phyloP scores from a whole-genome alignment of 2,329 filamentous ascomycete species.

The Stemphylium lycopersici region DNA sequence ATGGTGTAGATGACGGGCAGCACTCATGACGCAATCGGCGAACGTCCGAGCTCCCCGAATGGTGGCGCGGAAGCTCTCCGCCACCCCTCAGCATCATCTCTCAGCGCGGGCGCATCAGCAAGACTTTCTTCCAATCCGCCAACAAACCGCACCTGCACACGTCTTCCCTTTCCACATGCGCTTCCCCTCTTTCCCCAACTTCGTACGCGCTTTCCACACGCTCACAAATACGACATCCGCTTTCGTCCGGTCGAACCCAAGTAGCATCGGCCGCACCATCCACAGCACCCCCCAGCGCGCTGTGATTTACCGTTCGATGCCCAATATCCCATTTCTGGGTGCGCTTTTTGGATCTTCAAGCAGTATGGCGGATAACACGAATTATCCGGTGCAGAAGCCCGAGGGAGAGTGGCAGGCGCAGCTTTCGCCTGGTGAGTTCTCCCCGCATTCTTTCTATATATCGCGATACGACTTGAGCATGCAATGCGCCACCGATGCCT shows the following conservation, averaged over 20 bases:
- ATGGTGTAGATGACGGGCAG: constrained; percentile 5
- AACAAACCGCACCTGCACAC: background rate
- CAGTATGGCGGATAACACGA: constrained; percentile 60
- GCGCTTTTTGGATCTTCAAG: constrained; percentile 72
- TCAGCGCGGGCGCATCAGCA: background rate
- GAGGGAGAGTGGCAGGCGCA: constrained; percentile 90
- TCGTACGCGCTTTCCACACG: constrained; percentile 56
- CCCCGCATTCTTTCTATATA: background rate
- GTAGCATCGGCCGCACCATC: constrained; percentile 44
- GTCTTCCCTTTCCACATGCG: constrained; percentile 50
- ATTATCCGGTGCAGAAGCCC: constrained; percentile 79
- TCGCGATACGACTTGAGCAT: no score
- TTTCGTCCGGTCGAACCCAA: constrained; percentile 40
- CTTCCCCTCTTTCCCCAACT: constrained; percentile 54
- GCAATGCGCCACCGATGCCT: no score
- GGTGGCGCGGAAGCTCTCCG: constrained; percentile 37
- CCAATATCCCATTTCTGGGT: constrained; percentile 77
- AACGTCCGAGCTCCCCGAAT: constrained; percentile 20
- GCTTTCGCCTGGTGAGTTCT: constrained; percentile 69
- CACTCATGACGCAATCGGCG: constrained; percentile 40
- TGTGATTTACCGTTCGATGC: constrained; percentile 63
- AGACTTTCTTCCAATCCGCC: constrained; percentile 6
- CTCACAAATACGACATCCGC: constrained; percentile 53
- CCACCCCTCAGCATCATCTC: constrained; percentile 29
- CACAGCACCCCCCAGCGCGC: constrained; percentile 36